Base-by-base conservation (phyloP, 306 rosid species). In the Vachellia collinsii region DNA sequence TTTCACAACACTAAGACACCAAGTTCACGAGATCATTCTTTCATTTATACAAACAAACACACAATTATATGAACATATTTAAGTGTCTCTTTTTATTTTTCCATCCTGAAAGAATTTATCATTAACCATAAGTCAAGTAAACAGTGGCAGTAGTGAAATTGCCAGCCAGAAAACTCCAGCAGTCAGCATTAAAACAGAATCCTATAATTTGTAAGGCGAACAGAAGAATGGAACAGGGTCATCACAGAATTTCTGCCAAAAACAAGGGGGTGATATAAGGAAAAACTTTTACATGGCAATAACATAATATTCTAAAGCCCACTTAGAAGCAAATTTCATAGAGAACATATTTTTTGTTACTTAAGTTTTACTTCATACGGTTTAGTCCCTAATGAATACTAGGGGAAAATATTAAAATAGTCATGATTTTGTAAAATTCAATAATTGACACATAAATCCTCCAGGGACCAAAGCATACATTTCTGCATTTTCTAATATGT, bases 1-100 rank as follows among this genome's bases (percentile, higher is more conserved):
- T 75, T 70, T 65, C 79, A 82, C 80, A 38, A 38, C 62, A 42
- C 56, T 54, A 63, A 70, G 20, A 43, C 37, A 59, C 79, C 46
- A 9, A 59, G 23, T 53, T 38, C 63, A 50, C 13, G 11, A 11
- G 43, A 42, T 50, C 46, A 58, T 58, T 44, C 58, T 72, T 76
- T 4, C 7, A 43, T 43, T 70, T 61, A 79, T 11, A 17, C 58
- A 17, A 7, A 59, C 6, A 22, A 13, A 23, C 58, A 53, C 62
- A 72, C n/a, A 14, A 9, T 23, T 29, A 10, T 20, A 14, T 46
- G 23, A 74, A 64, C 56, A 75, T 42, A 66, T 48, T 56, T 17
- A 56, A 78, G 42, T 22, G 34, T 14, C 12, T 37, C 42, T 14
- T 71, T 41, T 13, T 48, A 46, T 41, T 29, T 25, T 56, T 67